Evolutionary conservation across 2,329 filamentous ascomycete genomes (phyloP).

Genomic region (Fusarium sublunatum): DNA sequence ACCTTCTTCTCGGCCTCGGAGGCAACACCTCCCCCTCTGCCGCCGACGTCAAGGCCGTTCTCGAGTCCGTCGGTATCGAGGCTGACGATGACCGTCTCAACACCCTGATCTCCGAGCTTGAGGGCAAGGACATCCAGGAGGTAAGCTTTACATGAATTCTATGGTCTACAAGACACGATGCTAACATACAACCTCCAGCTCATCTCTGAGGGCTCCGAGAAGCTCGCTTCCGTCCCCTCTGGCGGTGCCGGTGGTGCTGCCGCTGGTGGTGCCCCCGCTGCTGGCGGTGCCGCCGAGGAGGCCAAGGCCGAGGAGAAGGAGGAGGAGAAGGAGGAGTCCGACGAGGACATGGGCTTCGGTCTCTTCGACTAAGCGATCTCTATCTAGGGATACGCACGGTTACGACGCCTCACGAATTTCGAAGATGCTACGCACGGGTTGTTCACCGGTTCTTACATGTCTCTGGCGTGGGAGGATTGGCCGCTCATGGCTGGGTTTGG

Average conservation of each 20-base stretch:
- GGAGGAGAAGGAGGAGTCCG: conserved; percentile 68
- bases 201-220: conserved; percentile 87
- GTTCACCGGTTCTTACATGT: conserved; percentile 49
- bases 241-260: conserved; percentile 83
- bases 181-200: conserved; percentile 67
- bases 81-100: conserved; percentile 87
- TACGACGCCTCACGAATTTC: conserved; percentile 51
- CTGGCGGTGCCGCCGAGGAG: conserved; percentile 74
- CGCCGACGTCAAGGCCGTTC: conserved; percentile 86
- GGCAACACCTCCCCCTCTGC: conserved; percentile 92
- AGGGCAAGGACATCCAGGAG: conserved; percentile 93
- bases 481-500: conserved; percentile 48
- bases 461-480: conserved; percentile 49
- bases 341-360: conserved; percentile 82
- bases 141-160: conserved; percentile 64
- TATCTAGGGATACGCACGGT: conserved; percentile 44
- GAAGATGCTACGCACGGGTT: conserved; percentile 50
- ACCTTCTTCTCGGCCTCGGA: conserved; percentile 94
- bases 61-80: conserved; percentile 95
- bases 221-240: conserved; percentile 97
- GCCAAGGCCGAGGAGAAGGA: conserved; percentile 87
- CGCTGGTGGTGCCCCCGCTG: conserved; percentile 74
- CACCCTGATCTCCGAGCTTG: conserved; percentile 88
- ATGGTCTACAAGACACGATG: background rate
- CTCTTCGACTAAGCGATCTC: conserved; percentile 74